These are phyloP conservation scores for Xylaria bambusicola DNA, from an alignment of 495 filamentous ascomycete species.

Conservation along the genomic window DNA sequence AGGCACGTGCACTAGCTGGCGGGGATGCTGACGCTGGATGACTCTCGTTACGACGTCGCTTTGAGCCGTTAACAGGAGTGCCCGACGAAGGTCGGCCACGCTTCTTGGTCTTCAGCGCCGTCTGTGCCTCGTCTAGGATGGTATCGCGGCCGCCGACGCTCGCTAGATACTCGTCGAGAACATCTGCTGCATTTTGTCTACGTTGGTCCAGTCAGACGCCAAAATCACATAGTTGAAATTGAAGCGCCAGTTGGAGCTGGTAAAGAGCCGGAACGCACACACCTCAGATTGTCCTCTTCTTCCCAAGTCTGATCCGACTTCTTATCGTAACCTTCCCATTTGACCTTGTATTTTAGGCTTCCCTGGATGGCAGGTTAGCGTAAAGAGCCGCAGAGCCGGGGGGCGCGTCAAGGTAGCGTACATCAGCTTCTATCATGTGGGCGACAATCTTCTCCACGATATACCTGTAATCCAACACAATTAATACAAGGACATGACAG, in stretches of 20 bases:
- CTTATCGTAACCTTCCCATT: constrained; percentile 65
- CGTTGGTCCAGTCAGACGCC: not conserved
- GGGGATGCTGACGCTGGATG: constrained; percentile 39
- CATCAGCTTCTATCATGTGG: constrained; percentile 53
- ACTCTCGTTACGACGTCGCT: constrained; percentile 40
- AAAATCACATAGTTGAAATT: not conserved
- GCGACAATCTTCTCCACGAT: constrained; percentile 60
- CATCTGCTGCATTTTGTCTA: constrained; percentile 46
- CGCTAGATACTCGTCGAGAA: constrained; percentile 49
- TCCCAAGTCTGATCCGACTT: constrained; percentile 63
- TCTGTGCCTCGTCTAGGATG: constrained; percentile 45
- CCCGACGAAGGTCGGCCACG: constrained; percentile 41
- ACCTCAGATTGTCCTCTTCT: constrained; percentile 59
- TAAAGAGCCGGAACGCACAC: constrained; percentile 24
- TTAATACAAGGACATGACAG: not conserved
- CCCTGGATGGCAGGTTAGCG: constrained; percentile 31
- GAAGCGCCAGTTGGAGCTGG: too few species aligned
- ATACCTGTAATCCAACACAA: constrained; percentile 38
- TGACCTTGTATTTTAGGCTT: constrained; percentile 52
- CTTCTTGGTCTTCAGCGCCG: constrained; percentile 47
- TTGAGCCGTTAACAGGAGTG: constrained; percentile 33
- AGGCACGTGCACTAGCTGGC: constrained; percentile 41
- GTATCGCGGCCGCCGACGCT: constrained; percentile 56
- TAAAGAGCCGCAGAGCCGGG: not conserved
- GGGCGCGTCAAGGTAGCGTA: constrained; percentile 26